Evolutionary conservation across 1,284 basidiomycete genomes (phyloP), one percentile per base, ranked within the genome.

Genomic region (Sphagnurus paluster): DNA sequence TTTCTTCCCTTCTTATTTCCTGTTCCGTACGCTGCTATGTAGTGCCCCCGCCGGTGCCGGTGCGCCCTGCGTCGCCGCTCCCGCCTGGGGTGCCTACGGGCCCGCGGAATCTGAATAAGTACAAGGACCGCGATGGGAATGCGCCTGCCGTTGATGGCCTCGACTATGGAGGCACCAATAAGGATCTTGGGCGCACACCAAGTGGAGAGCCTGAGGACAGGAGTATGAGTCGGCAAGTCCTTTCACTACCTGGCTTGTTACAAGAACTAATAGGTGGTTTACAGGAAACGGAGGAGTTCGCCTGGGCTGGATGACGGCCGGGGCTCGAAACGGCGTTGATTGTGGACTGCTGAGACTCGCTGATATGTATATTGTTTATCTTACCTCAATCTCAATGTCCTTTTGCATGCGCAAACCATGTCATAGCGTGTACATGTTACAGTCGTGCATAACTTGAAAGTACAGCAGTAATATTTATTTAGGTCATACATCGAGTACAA

Each of bases 61-160:
- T 79, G 28, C 77, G 88, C 41, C 82, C 89, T 13, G 83, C 87
- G 3, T 90, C 88, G 0, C 88, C 87, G 20, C 74, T 90, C 1
- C 89, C 89, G 3, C 87, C 89, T 13, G 82, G 82, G 53, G 88
- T 92, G 17, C 89, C 89, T 0, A 92, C 89, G 0, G 90, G 90
- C 1, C 89, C 89, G 8, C 75, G 89, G 35, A 91, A 90, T 62
- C 84, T 87, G 61, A 90, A 89, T 62, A 89, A 89, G 62, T 91
- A 92, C 70, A 91, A 90, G 67, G 89, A 92, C 63, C 77, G 89
- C 28, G 87, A 90, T 58, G 80, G 79, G 10, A 88, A 87, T 58
- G 84, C 84, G 1, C 82, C 84, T 48, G 85, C 86, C 30, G 84
- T 87, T 6, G 87, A 90, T 56, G 88, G 88, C n/a, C 66, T 92